A percentile compares a stretch with the other conserved stretches of the same genome.
Conservation (phyloP, 495 filamentous ascomycete genomes). For the Xylaria scruposa region DNA sequence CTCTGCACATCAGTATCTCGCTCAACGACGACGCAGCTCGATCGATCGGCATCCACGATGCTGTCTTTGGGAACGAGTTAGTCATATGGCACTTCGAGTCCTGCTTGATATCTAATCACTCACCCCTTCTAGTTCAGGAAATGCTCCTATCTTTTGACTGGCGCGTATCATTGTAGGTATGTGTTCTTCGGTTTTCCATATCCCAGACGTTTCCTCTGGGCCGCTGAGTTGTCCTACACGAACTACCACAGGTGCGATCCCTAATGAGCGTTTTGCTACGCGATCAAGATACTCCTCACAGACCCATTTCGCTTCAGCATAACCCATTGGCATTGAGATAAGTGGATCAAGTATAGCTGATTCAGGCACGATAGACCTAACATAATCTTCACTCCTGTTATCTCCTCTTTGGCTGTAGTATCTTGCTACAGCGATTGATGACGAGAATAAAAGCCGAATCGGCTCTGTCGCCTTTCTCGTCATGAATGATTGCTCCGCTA, state of each 20-base stretch:
- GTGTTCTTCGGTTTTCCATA: conserved; percentile 46
- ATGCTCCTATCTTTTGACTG: conserved; percentile 42
- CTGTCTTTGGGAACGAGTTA: conserved; percentile 31
- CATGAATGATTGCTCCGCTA: conserved; percentile 26
- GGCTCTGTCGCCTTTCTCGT: conserved; percentile 1
- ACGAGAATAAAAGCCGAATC: conserved; percentile 27
- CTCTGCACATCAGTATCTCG: conserved; percentile 41
- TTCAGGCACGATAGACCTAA: conserved; percentile 16
- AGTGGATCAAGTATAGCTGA: conserved; percentile 23
- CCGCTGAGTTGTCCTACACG: conserved; percentile 46
- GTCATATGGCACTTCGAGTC: background rate
- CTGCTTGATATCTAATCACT: conserved; percentile 24
- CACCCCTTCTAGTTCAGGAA: conserved; percentile 49
- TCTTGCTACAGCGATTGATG: conserved; percentile 31
- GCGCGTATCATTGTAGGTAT: conserved; percentile 47
- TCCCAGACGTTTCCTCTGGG: conserved; percentile 32
- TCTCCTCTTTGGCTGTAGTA: background rate
- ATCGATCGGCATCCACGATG: conserved; percentile 52
- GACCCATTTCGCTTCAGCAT: conserved; percentile 45
- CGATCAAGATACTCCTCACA: conserved; percentile 45
- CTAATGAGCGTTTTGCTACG: background rate
- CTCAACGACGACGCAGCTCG: conserved; percentile 38
- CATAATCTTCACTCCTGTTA: too few species aligned
- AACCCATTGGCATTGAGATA: conserved; percentile 29
- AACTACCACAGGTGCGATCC: conserved; percentile 37